Evolutionary conservation across 192 early-diverging fungal species (phyloP), one percentile per base, ranked within the genome.

Genomic region (Phycomyces blakesleeanus): DNA sequence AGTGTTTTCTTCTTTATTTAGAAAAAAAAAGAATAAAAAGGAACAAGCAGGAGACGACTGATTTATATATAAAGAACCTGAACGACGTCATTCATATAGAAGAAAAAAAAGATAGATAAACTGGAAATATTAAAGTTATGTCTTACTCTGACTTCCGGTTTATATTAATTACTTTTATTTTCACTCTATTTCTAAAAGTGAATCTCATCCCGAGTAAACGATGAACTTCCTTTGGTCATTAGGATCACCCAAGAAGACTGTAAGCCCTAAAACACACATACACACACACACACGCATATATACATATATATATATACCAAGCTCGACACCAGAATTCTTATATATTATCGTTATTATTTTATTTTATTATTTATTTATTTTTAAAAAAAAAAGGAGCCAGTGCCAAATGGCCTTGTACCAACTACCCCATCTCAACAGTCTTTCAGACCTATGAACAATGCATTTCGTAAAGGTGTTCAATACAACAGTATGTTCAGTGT

Each of bases 391-490:
- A 64, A 57, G 14, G 38, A 21, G 47, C 20, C 7, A 21, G 18
- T 39, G 11, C 24, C 38, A 16, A 51, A 50, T 14, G 21, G 27
- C 11, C 34, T 44, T 15, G 44, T 29, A 27, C 65, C 14, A n/a
- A 40, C 7, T 42, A 20, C 34, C 14, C 41, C 63, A 12, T 50
- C 54, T 2, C 63, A 34, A 7, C 63, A 39, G 16, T 41, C 39
- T 9, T 51, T 71, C 40, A 72, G 76, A 51, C 49, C 77, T 26
- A 76, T 78, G 74, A 75, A 49, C 18, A 60, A 42, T 9, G 54
- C 60, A 0, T 79, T 76, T 64, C 63, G 65, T 24, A 72, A 66
- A 18, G 77, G 77, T 18, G 74, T 76, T n/a, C 70, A 79, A 39
- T 79, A 79, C 57, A 79, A 79, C 27, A 79, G 77, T 73, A 68